Evolutionary conservation across 495 filamentous ascomycete species (phyloP).

Genomic region (Ramalina intermedia): DNA sequence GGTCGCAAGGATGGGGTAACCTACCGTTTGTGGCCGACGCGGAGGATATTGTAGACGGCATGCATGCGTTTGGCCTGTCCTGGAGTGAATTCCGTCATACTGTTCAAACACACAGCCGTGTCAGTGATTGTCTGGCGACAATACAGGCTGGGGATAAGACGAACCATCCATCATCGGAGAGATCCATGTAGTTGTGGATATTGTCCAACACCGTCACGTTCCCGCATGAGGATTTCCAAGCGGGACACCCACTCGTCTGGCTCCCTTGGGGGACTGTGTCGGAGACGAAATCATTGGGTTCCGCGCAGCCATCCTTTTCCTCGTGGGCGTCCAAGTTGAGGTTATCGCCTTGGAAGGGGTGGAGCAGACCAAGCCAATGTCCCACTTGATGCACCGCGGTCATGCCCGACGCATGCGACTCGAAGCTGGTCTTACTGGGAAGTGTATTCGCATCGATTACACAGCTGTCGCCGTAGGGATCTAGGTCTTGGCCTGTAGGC

Average conservation of each 20-base stretch:
- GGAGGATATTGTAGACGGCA: not conserved
- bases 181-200: not conserved
- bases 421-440: not conserved
- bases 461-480: not conserved
- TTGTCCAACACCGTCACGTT: not conserved
- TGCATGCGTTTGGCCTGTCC: not conserved
- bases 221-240: not conserved
- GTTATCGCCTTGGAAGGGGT: not conserved
- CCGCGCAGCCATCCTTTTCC: not conserved
- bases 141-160: not conserved
- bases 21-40: not conserved
- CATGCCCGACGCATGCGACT: not conserved
- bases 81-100: not conserved
- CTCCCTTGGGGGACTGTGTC: not conserved
- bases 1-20: not conserved
- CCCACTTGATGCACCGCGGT: not conserved
- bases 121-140: not conserved
- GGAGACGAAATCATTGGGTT: not conserved
- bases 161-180: not conserved
- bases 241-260: not conserved
- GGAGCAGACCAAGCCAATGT: not conserved
- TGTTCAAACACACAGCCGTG: not conserved
- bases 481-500: no score
- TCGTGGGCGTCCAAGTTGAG: not conserved
- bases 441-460: not conserved